Percentiles rank a stretch among this genome's conserved stretches.
Conservation (phyloP, 2,329 filamentous ascomycete genomes). For the Ciborinia camelliae region DNA sequence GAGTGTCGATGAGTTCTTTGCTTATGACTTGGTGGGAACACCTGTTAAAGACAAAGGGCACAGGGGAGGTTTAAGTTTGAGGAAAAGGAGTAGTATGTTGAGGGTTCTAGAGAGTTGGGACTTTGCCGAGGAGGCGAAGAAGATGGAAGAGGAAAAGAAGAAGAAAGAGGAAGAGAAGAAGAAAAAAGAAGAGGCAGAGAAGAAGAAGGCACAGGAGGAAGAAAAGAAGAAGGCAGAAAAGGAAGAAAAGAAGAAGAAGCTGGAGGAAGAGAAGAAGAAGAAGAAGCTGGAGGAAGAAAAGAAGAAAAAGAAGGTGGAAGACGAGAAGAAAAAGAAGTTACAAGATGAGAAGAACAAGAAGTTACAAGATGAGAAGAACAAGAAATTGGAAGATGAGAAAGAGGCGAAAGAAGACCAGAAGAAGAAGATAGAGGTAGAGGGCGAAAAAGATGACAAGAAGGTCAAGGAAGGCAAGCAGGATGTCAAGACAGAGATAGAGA, state of each 20-base stretch:
- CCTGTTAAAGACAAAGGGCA: conserved; percentile 35
- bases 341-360: neutral
- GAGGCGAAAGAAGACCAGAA: neutral
- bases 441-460: neutral
- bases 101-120: conserved; percentile 33
- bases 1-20: conserved; percentile 38
- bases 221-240: conserved; percentile 19
- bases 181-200: neutral
- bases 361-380: conserved; percentile 24
- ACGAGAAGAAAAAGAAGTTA: too few relatives aligned
- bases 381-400: neutral
- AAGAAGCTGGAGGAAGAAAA: conserved; percentile 10
- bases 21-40: conserved; percentile 40
- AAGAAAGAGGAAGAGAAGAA: neutral
- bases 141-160: neutral
- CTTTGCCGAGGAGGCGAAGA: conserved; percentile 28
- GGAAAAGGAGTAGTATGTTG: conserved; percentile 40
- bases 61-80: conserved; percentile 41
- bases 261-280: neutral
- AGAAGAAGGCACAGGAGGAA: neutral
- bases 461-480: neutral
- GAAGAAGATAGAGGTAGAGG: neutral
- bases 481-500: neutral
- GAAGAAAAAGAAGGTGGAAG: conserved; percentile 20
- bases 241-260: conserved; percentile 30